These are phyloP conservation scores for Sanghuangporus weigelae DNA, from an alignment of 1,284 basidiomycete species.

Conservation along the genomic window DNA sequence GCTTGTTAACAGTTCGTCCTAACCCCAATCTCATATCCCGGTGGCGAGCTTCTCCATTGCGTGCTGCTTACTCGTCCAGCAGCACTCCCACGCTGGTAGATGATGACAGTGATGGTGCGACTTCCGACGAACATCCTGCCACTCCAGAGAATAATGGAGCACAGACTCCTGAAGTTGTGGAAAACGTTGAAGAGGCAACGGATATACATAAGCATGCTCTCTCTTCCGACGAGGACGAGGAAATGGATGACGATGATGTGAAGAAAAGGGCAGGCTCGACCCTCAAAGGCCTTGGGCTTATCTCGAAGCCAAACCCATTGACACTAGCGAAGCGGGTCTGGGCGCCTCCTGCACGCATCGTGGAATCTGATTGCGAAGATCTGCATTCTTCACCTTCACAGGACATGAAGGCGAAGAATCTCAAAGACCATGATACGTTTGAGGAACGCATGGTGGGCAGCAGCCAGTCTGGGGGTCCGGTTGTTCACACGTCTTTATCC, in stretches of 20 bases:
- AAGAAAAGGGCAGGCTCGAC: conserved; percentile 3
- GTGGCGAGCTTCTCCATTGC: conserved; percentile 9
- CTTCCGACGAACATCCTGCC: conserved; percentile 15
- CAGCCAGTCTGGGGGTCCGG: background rate
- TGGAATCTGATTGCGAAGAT: conserved; percentile 12
- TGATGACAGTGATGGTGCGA: conserved; percentile 15
- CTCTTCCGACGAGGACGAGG: conserved; percentile 9
- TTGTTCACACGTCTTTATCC: conserved; percentile 2
- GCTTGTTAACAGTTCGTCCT: conserved; percentile 13
- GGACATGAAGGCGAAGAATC: background rate
- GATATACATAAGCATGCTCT: background rate
- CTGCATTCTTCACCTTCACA: background rate
- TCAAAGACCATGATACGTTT: background rate
- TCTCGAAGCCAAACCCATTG: conserved; percentile 14
- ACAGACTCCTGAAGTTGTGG: conserved; percentile 8
- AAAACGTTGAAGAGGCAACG: background rate
- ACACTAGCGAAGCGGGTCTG: conserved; percentile 15
- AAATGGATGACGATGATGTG: background rate
- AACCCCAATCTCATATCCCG: conserved; percentile 16
- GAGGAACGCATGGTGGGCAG: background rate
- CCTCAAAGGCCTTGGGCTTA: conserved; percentile 13
- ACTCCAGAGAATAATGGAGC: conserved; percentile 16
- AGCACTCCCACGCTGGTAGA: conserved; percentile 17
- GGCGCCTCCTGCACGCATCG: conserved; percentile 9
- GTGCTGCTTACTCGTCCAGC: conserved; percentile 1